Percentiles rank a stretch among this genome's conserved stretches.
phyloP scores from a whole-genome alignment of 169 alveolate genomes.

The Eimeria nieschulzi region DNA sequence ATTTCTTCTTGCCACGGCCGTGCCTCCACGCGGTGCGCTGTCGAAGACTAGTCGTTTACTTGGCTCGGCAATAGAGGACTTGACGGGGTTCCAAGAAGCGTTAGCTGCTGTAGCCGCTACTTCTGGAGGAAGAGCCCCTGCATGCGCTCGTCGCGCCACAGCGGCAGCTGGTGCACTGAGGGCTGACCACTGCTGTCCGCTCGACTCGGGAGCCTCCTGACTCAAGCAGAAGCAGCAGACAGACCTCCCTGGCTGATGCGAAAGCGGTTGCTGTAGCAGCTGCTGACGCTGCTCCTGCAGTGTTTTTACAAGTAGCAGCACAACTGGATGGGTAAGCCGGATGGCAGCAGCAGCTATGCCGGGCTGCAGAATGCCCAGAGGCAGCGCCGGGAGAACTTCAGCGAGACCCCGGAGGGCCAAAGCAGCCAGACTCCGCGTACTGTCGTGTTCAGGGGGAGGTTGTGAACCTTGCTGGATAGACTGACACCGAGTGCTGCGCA shows the following conservation, averaged over 20 bases:
- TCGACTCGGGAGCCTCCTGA: neutral
- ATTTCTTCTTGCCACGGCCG: neutral
- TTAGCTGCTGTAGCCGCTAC: constrained; percentile 1
- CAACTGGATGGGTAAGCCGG: constrained; percentile 39
- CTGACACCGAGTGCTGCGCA: neutral
- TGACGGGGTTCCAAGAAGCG: neutral
- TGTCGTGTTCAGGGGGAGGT: neutral
- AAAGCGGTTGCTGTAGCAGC: constrained; percentile 24
- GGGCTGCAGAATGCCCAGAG: constrained; percentile 42
- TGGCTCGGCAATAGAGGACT: neutral
- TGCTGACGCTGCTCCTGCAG: constrained; percentile 23
- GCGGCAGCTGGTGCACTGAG: constrained; percentile 16
- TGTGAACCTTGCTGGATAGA: neutral
- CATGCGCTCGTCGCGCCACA: neutral
- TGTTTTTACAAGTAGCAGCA: constrained; percentile 27
- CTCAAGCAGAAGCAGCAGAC: constrained; percentile 11
- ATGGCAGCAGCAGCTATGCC: constrained; percentile 55
- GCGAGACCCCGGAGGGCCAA: constrained; percentile 31
- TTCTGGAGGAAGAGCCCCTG: neutral
- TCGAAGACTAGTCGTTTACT: neutral
- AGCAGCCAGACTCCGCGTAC: neutral
- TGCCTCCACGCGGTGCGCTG: no score
- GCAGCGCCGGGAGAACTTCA: constrained; percentile 44
- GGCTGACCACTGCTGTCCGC: neutral
- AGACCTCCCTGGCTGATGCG: neutral